These are phyloP conservation scores for Spiromastix sp. DNA, from an alignment of 2,329 filamentous ascomycete species.

Conservation along the genomic window DNA sequence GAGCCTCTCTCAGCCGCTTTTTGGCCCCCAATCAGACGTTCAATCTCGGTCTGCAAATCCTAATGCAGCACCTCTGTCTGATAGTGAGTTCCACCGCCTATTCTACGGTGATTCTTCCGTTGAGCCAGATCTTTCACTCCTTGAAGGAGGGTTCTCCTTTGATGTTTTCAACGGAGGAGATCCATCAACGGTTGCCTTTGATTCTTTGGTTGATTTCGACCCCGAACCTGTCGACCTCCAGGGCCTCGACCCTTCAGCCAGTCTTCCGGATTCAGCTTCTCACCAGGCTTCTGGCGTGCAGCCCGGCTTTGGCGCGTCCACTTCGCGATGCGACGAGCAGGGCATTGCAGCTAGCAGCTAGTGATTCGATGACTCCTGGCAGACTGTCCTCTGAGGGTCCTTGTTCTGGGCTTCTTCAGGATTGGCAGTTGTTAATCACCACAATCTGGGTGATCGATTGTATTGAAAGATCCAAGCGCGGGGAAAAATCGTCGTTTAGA, in stretches of 20 bases:
- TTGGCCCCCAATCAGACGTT: slow-evolving; percentile 28
- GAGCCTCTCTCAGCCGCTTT: slow-evolving; percentile 32
- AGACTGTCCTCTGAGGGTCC: slow-evolving; percentile 23
- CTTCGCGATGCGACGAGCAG: slow-evolving; percentile 43
- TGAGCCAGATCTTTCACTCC: slow-evolving; percentile 65
- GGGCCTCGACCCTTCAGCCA: slow-evolving; percentile 34
- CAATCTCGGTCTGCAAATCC: slow-evolving; percentile 45
- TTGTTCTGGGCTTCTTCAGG: slow-evolving; percentile 21
- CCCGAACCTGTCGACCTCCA: slow-evolving; percentile 37
- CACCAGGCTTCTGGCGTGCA: slow-evolving; percentile 41
- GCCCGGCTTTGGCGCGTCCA: slow-evolving; percentile 44
- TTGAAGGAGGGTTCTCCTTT: slow-evolving; percentile 68
- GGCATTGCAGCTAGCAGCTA: slow-evolving; percentile 42
- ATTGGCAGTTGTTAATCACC: slow-evolving; percentile 37
- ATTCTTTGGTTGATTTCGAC: slow-evolving; percentile 47
- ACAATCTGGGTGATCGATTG: slow-evolving; percentile 36
- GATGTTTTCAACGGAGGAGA: slow-evolving; percentile 47
- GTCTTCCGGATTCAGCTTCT: slow-evolving; percentile 41
- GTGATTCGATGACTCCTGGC: slow-evolving; percentile 27
- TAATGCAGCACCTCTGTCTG: slow-evolving; percentile 57
- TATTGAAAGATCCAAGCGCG: slow-evolving; percentile 28
- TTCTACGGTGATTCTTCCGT: slow-evolving; percentile 54
- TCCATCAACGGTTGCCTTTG: slow-evolving; percentile 41
- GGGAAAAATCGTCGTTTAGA: background rate
- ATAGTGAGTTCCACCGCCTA: slow-evolving; percentile 53